Evolutionary conservation across 2,329 filamentous ascomycete species (phyloP), one percentile per base, ranked within the genome.

Genomic region (Ilyonectria mors-panacis): DNA sequence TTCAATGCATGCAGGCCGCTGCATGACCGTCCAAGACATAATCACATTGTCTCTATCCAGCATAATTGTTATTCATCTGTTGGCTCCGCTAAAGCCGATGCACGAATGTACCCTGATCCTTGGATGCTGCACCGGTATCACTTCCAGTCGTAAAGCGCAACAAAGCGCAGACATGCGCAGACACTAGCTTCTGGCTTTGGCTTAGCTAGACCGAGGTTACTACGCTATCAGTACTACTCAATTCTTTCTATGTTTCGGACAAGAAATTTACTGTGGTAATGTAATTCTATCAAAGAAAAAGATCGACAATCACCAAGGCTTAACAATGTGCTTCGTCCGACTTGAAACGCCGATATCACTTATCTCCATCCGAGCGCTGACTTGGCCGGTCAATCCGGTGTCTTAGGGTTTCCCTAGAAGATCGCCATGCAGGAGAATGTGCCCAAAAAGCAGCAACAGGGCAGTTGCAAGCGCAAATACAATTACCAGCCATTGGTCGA

Each of bases 381-480:
- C 59, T 28, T 17, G 7, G 37, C 45, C 21, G 12, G 59, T 51
- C 23, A 62, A 39, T 30, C 42, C 33, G 58, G 37, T n/a, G 13
- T 12, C 44, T 42, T 33, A 35, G 10, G 37, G 23, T 55, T 44
- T 55, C 33, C 50, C 21, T 37, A 39, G 12, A 6, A 28, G 35
- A 59, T 62, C 59, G 12, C 17, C 51, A 45, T 26, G 53, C 30
- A 45, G 23, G 21, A 42, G 28, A 44, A 19, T 23, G 28, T 35
- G 23, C 47, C 54, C 54, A 45, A 37, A 45, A 37, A 48, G 44
- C n/a, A 39, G 45, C 17, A 53, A 58, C 57, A 42, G 33, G 55
- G 48, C 53, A 64, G 47, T 58, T 64, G 55, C 30, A 64, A 64
- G 62, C 62, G 62, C 45, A 54, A 17, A 9, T 2, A 26, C 6